phyloP scores from a whole-genome alignment of 352 stramenopile genomes.

The Phytophthora meadii region DNA sequence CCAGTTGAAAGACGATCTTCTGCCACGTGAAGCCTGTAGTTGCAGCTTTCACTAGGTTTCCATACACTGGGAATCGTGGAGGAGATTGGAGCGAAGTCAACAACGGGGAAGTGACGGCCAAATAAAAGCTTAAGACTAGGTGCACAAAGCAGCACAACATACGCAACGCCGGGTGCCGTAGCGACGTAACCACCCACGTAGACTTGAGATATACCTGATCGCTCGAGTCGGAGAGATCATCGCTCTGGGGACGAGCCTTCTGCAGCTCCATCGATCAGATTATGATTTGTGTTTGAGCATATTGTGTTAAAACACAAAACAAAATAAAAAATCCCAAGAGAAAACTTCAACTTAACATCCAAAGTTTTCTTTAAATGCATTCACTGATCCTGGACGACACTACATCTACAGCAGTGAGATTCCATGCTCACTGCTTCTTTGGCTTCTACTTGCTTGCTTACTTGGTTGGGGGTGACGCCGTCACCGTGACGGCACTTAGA shows the following conservation, averaged over 20 bases:
- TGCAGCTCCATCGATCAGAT: constrained; percentile 1
- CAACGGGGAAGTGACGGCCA: constrained; percentile 53
- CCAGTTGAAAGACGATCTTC: constrained; percentile 47
- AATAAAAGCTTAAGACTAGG: constrained; percentile 43
- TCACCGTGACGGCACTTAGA: background rate
- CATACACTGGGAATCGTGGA: constrained; percentile 50
- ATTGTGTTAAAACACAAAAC: background rate
- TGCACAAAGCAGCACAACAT: constrained; percentile 46
- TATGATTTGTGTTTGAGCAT: background rate
- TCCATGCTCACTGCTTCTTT: background rate
- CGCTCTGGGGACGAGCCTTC: constrained; percentile 16
- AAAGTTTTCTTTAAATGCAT: background rate
- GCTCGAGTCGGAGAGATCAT: constrained; percentile 4
- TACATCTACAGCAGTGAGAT: background rate
- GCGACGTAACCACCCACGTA: constrained; percentile 45
- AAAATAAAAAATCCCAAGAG: too few relatives aligned
- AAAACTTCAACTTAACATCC: too few relatives aligned
- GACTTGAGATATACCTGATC: constrained; percentile 43
- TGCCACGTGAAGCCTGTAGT: constrained; percentile 28
- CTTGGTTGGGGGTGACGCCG: too few relatives aligned
- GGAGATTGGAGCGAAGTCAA: constrained; percentile 37
- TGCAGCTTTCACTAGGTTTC: constrained; percentile 30
- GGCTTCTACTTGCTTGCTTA: background rate
- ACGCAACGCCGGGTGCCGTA: constrained; percentile 50
- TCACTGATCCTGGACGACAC: background rate